Evolutionary conservation across 2,329 filamentous ascomycete genomes (phyloP).

Genomic region (Camillea tinctor): DNA sequence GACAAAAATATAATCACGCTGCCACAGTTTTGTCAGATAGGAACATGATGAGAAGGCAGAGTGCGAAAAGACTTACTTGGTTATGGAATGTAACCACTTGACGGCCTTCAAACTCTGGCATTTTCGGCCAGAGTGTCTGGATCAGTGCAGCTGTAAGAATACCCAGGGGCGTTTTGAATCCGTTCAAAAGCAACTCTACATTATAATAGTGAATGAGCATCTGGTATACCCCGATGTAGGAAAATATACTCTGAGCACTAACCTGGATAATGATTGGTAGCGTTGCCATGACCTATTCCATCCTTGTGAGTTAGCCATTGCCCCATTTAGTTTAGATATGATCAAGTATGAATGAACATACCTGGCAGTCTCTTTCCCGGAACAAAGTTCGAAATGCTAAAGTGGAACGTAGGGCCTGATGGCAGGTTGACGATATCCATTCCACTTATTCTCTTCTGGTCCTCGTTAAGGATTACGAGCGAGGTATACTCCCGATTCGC

Average conservation of each 20-base stretch:
- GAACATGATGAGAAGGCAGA: constrained; percentile 65
- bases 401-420: constrained; percentile 86
- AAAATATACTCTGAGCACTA: not conserved
- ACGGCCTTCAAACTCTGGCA: constrained; percentile 79
- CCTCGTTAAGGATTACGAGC: constrained; percentile 82
- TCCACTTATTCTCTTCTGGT: constrained; percentile 79
- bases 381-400: constrained; percentile 45
- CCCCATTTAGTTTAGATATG: not conserved
- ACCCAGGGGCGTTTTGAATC: constrained; percentile 91
- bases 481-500: constrained; percentile 79
- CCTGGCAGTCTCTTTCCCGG: not conserved
- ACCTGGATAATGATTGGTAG: constrained; percentile 79
- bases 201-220: not conserved
- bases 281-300: constrained; percentile 76
- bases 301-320: not conserved
- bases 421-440: constrained; percentile 84
- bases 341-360: not conserved
- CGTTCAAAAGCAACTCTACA: constrained; percentile 82
- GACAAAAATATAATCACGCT: constrained; percentile 94
- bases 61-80: constrained; percentile 33
- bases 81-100: constrained; percentile 94
- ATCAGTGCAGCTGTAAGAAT: constrained; percentile 85
- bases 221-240: not conserved
- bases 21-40: constrained; percentile 32
- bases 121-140: constrained; percentile 72